Percentiles rank a stretch among this genome's conserved stretches.
phyloP scores from a whole-genome alignment of 2,329 filamentous ascomycete species.

The Trichoderma guizhouense region DNA sequence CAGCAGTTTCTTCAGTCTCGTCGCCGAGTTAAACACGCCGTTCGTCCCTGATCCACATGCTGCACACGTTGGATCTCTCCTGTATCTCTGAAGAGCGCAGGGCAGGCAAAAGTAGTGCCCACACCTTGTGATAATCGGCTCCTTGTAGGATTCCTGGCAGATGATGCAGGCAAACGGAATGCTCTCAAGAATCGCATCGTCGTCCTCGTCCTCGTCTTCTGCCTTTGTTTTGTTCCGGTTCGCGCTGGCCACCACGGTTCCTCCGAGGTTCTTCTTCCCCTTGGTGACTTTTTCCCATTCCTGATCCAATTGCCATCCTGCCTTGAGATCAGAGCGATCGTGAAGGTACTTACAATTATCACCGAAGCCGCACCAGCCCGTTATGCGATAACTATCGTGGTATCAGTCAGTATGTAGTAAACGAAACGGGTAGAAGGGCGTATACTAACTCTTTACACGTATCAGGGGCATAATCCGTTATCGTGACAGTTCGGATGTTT shows the following conservation, averaged over 20 bases:
- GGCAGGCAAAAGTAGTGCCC: slow-evolving; percentile 94
- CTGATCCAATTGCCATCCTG: slow-evolving; percentile 91
- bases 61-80: slow-evolving; percentile 81
- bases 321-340: slow-evolving; percentile 61
- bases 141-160: slow-evolving; percentile 73
- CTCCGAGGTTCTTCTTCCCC: slow-evolving; percentile 59
- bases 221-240: slow-evolving; percentile 41
- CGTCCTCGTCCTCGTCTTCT: slow-evolving; percentile 28
- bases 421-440: background rate
- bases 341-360: slow-evolving; percentile 70
- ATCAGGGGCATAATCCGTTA: slow-evolving; percentile 87
- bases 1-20: slow-evolving; percentile 75
- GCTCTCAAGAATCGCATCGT: slow-evolving; percentile 67
- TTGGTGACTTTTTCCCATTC: slow-evolving; percentile 89
- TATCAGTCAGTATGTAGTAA: background rate
- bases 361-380: slow-evolving; percentile 37
- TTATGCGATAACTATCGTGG: background rate
- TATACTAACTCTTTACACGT: slow-evolving; percentile 75
- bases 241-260: slow-evolving; percentile 60
- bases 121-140: slow-evolving; percentile 82
- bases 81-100: slow-evolving; percentile 82
- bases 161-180: slow-evolving; percentile 91
- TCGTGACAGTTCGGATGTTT: slow-evolving; percentile 86
- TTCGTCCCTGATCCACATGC: slow-evolving; percentile 81
- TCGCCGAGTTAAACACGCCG: slow-evolving; percentile 86